Evolutionary conservation across 2,329 filamentous ascomycete species (phyloP).

Genomic region (Monosporascus sp.): DNA sequence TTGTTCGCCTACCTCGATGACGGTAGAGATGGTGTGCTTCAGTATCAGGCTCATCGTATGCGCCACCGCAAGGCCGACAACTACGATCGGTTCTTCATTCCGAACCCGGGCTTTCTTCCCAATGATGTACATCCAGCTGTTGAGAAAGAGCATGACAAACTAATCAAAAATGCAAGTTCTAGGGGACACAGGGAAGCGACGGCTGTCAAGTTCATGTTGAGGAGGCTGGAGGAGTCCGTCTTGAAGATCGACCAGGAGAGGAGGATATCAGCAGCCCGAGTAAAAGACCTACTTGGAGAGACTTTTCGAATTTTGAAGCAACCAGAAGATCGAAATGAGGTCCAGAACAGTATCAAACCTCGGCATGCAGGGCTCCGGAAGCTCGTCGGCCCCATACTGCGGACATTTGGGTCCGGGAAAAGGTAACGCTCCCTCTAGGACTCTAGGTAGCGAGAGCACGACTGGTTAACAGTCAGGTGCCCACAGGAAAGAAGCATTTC

Average conservation of each 20-base stretch:
- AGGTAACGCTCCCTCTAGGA: background rate
- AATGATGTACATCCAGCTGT: slow-evolving; percentile 11
- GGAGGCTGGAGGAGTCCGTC: slow-evolving; percentile 21
- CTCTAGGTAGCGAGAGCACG: background rate
- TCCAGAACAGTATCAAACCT: too few species aligned
- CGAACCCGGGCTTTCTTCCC: slow-evolving; percentile 1
- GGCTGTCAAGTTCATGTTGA: slow-evolving; percentile 19
- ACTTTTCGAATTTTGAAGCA: slow-evolving; percentile 5
- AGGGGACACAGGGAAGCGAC: slow-evolving; percentile 16
- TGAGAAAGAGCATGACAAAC: slow-evolving; percentile 10
- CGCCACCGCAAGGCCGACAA: slow-evolving; percentile 16
- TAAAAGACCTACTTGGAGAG: slow-evolving; percentile 15
- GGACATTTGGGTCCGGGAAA: background rate
- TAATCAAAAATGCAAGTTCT: slow-evolving; percentile 10
- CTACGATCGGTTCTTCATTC: slow-evolving; percentile 18
- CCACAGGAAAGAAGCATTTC: background rate
- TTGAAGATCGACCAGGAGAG: slow-evolving; percentile 17
- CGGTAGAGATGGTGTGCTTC: slow-evolving; percentile 21
- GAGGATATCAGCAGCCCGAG: slow-evolving; percentile 11
- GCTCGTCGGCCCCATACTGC: background rate
- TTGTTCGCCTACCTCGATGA: slow-evolving; percentile 31
- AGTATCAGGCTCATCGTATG: slow-evolving; percentile 5
- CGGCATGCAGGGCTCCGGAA: background rate
- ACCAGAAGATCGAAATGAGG: background rate
- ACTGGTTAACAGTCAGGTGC: background rate